A percentile compares a stretch with the other conserved stretches of the same genome.
Evolutionary conservation across 495 filamentous ascomycete species (phyloP).

Genomic region (Penicillium herquei): DNA sequence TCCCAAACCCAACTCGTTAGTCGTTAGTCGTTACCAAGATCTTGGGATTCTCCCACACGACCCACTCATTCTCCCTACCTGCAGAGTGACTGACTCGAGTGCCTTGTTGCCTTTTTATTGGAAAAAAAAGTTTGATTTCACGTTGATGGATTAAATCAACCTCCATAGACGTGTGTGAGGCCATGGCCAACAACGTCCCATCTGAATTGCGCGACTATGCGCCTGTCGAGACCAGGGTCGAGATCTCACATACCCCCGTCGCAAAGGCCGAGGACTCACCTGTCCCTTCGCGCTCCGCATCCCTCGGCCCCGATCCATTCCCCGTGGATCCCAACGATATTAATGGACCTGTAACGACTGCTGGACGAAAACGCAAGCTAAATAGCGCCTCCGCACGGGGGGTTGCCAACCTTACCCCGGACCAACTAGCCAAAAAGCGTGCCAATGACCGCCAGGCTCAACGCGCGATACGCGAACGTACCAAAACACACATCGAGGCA

Average conservation of each 20-base stretch:
- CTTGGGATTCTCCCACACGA: slow-evolving; percentile 2
- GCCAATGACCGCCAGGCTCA: slow-evolving; percentile 90
- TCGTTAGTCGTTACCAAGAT: background rate
- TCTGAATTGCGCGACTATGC: slow-evolving; percentile 25
- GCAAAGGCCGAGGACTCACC: slow-evolving; percentile 36
- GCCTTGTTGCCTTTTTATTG: background rate
- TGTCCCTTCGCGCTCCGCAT: slow-evolving; percentile 27
- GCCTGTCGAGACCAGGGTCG: slow-evolving; percentile 20
- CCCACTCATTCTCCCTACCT: slow-evolving; percentile 1
- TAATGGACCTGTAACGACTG: slow-evolving; percentile 22
- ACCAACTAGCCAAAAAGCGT: slow-evolving; percentile 73
- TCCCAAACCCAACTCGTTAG: background rate
- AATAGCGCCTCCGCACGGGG: slow-evolving; percentile 59
- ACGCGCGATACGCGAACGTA: slow-evolving; percentile 78
- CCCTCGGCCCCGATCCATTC: slow-evolving; percentile 27
- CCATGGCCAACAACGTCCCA: slow-evolving; percentile 41
- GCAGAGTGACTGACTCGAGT: background rate
- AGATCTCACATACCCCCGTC: slow-evolving; percentile 14
- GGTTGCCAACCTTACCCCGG: slow-evolving; percentile 70
- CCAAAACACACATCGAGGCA: slow-evolving; percentile 74
- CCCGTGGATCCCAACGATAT: slow-evolving; percentile 16
- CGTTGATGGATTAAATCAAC: slow-evolving; percentile 2
- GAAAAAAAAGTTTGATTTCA: slow-evolving; percentile 37
- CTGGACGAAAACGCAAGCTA: slow-evolving; percentile 48
- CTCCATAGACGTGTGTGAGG: slow-evolving; percentile 31